A percentile compares a stretch with the other conserved stretches of the same genome.
Conservation (phyloP, 495 filamentous ascomycete species). For the Talaromyces stipitatus region DNA sequence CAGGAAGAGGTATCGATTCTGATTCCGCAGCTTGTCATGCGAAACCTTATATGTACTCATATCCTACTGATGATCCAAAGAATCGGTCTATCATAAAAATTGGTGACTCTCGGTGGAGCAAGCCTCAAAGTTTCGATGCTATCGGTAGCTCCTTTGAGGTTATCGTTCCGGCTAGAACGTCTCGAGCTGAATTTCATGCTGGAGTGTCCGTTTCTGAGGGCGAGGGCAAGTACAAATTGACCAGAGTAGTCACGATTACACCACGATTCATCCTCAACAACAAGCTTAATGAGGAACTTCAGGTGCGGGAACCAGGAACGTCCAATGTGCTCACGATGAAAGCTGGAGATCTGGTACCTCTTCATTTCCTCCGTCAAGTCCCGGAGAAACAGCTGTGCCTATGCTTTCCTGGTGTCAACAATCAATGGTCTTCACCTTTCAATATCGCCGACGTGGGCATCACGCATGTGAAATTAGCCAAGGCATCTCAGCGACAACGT, state of each 20-base stretch:
- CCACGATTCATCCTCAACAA: slow-evolving; percentile 94
- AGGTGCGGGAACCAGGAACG: slow-evolving; percentile 83
- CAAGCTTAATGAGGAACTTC: slow-evolving; percentile 77
- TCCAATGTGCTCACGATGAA: slow-evolving; percentile 71
- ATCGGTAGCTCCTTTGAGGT: slow-evolving; percentile 88
- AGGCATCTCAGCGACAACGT: slow-evolving; percentile 77
- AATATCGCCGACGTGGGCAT: slow-evolving; percentile 91
- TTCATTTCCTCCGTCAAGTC: slow-evolving; percentile 76
- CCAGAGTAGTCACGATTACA: slow-evolving; percentile 87
- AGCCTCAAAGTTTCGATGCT: slow-evolving; percentile 96
- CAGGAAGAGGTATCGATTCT: slow-evolving; percentile 60
- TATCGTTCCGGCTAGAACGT: slow-evolving; percentile 61
- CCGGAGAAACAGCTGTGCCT: slow-evolving; percentile 82
- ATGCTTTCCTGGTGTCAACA: slow-evolving; percentile 91
- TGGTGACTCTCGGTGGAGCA: slow-evolving; percentile 88
- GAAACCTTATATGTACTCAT: slow-evolving; percentile 94
- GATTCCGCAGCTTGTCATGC: slow-evolving; percentile 49
- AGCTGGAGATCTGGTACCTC: slow-evolving; percentile 65
- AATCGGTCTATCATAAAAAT: slow-evolving; percentile 84
- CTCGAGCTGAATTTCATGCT: slow-evolving; percentile 76
- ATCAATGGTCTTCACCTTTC: slow-evolving; percentile 97
- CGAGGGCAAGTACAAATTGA: slow-evolving; percentile 95
- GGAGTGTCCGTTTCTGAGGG: slow-evolving; percentile 84
- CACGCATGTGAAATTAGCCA: slow-evolving; percentile 88
- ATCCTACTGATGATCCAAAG: slow-evolving; percentile 71